phyloP scores from a whole-genome alignment of 2,329 filamentous ascomycete genomes.

The Monilinia laxa region DNA sequence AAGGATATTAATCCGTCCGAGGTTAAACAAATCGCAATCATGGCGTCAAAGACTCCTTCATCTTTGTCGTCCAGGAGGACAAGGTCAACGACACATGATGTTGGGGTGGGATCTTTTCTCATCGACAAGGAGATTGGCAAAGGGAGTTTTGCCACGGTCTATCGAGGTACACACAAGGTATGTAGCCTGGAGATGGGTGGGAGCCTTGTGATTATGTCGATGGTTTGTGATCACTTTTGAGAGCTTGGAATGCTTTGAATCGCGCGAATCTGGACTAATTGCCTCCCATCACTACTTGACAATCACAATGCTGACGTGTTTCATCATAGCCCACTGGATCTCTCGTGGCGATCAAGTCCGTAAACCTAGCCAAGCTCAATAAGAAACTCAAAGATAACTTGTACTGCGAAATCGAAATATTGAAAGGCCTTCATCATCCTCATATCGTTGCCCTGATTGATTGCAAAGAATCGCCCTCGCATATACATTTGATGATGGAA shows the following conservation, averaged over 20 bases:
- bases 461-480: conserved; percentile 79
- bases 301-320: conserved; percentile 28
- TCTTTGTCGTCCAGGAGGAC: conserved; percentile 43
- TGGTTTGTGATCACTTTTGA: neutral
- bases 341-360: conserved; percentile 93
- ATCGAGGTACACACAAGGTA: conserved; percentile 82
- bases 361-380: conserved; percentile 85
- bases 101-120: conserved; percentile 69
- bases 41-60: conserved; percentile 46
- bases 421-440: conserved; percentile 89
- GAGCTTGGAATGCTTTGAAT: neutral
- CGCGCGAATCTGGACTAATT: neutral
- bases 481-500: conserved; percentile 98
- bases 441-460: conserved; percentile 97
- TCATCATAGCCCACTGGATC: conserved; percentile 67
- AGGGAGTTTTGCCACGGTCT: conserved; percentile 96
- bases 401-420: conserved; percentile 90
- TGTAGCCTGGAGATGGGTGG: conserved; percentile 40
- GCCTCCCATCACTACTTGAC: conserved; percentile 21
- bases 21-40: conserved; percentile 31
- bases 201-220: neutral
- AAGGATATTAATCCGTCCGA: conserved; percentile 26
- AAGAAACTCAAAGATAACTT: conserved; percentile 97
- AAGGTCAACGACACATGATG: conserved; percentile 42
- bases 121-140: conserved; percentile 90